Evolutionary conservation across 108 stramenopile genomes (phyloP), one percentile per base, ranked within the genome.

Genomic region (Craspedostauros australis): DNA sequence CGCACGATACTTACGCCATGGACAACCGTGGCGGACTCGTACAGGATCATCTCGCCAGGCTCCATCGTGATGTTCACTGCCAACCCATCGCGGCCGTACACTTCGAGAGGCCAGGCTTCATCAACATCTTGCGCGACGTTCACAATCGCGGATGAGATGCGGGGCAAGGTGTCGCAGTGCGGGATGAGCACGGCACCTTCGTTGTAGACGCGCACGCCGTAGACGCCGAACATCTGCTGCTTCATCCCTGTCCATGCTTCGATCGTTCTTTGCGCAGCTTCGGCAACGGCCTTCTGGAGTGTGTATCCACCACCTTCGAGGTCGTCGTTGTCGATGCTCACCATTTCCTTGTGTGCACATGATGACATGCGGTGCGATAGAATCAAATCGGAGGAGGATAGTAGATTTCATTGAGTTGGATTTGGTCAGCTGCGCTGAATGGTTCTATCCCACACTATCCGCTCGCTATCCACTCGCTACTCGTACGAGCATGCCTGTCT

Each of bases 131-230:
- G n/a, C n/a, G n/a, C n/a, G n/a, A n/a, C n/a, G n/a, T n/a, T n/a
- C n/a, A n/a, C n/a, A 56, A 95, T 95, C 2, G 86, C 88, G 37
- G 78, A 80, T 29, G 73, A 73, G 0, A 93, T 87, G 33, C 88
- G 70, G 20, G 91, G 79, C 44, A 84, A 50, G 6, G 77, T 60
- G 50, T 93, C 91, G 4, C 85, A 80, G 28, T 94, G 93, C 1
- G 80, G 75, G 19, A 86, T 82, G 34, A 95, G 53, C 5, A 88
- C 58, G 27, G 66, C 44, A 0, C 80, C 90, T 46, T 69, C 79
- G 21, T 61, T 72, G 63, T 94, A 94, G n/a, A 86, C 50, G 1
- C 93, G 73, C 28, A 92, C 82, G 9, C 93, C 93, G 60, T 94
- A 94, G 48, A 89, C 51, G 12, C 55, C 54, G 57, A 76, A 81